Base-by-base conservation (phyloP, 352 stramenopile genomes). In the Globisporangium recalcitrans region DNA sequence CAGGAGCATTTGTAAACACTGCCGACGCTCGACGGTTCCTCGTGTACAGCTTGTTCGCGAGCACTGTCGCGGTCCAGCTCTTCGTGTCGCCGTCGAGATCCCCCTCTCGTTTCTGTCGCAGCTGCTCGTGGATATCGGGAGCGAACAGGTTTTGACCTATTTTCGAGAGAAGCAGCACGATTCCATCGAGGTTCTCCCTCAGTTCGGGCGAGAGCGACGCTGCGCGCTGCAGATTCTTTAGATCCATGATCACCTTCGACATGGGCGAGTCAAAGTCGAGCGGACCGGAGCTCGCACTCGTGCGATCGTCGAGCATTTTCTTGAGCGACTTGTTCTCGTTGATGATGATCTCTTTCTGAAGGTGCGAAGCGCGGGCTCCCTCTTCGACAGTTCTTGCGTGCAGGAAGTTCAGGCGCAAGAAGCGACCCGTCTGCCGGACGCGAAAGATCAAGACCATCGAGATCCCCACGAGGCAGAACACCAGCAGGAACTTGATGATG, bases 311-410 rank as follows among this genome's bases (percentile, higher is more conserved):
- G 7, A 93, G 75, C 78, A 91, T 91, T 65, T 80, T 82, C 66
- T 93, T 93, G 27, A 93, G 72, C 14, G 80, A 89, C 46, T 88
- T 89, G 70, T 91, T 93, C 59, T 93, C 84, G 46, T 90, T 91
- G 52, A 90, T 80, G 59, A 93, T 90, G 55, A 90, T 85, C 57
- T 91, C 81, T 44, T 87, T 87, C 55, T 93, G 81, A 31, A 87
- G 48, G 49, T 90, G 75, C 1, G 84, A 86, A 1, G 80, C 80
- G 14, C 77, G 73, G 5, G 78, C 84, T 11, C 78, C 72, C 47
- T 91, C 78, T 60, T 93, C 82, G 31, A 90, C 82, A 0, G 78
- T 87, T 44, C 84, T 82, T 0, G 82, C 80, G 24, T 91, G 82
- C 14, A 93, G 66, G 52, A 90, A 91, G 40, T 93, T 91, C 32